phyloP scores from a whole-genome alignment of 495 filamentous ascomycete species.

The Xylaria acuta region DNA sequence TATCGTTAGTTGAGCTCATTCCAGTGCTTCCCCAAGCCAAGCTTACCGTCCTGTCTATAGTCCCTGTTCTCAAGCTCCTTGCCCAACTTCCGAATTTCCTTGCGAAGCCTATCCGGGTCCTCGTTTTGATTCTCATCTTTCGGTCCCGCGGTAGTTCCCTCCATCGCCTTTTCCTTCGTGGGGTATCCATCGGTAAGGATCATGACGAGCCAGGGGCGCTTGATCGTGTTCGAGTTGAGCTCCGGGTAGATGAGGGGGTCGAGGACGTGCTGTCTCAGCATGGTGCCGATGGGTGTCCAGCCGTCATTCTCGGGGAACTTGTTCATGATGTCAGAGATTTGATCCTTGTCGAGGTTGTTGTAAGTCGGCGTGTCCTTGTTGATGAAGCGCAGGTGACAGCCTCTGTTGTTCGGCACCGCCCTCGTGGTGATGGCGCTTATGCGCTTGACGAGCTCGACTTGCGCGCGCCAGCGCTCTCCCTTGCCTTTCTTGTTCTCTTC shows the following conservation, averaged over 20 bases:
- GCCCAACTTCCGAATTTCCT: constrained; percentile 12
- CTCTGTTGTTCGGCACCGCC: constrained; percentile 8
- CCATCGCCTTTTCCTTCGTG: constrained; percentile 9
- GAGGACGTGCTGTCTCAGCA: neutral
- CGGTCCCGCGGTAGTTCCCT: neutral
- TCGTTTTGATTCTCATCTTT: constrained; percentile 15
- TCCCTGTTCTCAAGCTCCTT: neutral
- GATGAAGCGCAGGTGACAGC: constrained; percentile 17
- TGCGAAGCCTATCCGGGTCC: constrained; percentile 8
- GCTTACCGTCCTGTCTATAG: constrained; percentile 6
- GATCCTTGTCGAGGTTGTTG: constrained; percentile 6
- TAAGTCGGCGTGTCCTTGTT: constrained; percentile 16
- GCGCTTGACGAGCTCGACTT: constrained; percentile 17
- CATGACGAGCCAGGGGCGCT: constrained; percentile 10
- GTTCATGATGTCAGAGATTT: constrained; percentile 3
- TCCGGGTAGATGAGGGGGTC: constrained; percentile 3
- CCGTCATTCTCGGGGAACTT: neutral
- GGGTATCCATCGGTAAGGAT: constrained; percentile 8
- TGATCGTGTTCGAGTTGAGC: neutral
- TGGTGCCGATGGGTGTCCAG: constrained; percentile 19
- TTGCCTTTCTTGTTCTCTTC: constrained; percentile 8
- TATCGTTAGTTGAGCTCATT: neutral
- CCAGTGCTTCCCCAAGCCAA: neutral
- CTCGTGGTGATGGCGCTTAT: constrained; percentile 6
- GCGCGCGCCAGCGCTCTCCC: constrained; percentile 7